phyloP scores from a whole-genome alignment of 1,139 yeast species.

The Zygotorulaspora mrakii region DNA sequence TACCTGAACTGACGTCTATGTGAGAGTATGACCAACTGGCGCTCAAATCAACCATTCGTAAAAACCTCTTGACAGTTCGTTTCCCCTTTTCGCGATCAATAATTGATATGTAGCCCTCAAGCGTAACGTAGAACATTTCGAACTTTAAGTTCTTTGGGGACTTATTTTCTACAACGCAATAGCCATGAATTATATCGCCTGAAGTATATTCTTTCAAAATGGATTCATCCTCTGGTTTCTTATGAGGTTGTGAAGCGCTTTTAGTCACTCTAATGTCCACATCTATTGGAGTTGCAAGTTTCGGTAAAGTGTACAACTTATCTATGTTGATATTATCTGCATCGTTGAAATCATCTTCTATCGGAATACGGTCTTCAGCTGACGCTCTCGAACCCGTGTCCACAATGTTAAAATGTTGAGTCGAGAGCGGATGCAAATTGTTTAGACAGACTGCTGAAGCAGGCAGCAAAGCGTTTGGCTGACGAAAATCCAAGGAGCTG shows the following conservation, averaged over 20 bases:
- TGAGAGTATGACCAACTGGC: slow-evolving; percentile 42
- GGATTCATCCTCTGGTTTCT: slow-evolving; percentile 36
- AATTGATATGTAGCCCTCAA: slow-evolving; percentile 47
- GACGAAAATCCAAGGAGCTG: slow-evolving; percentile 7
- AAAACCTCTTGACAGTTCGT: slow-evolving; percentile 37
- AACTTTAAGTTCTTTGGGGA: slow-evolving; percentile 44
- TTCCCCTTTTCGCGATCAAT: slow-evolving; percentile 31
- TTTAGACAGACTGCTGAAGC: slow-evolving; percentile 11
- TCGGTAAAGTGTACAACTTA: slow-evolving; percentile 36
- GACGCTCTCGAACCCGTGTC: slow-evolving; percentile 7
- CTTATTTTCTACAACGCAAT: slow-evolving; percentile 45
- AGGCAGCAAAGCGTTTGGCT: slow-evolving; percentile 5
- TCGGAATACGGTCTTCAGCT: slow-evolving; percentile 13
- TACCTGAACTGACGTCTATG: slow-evolving; percentile 43
- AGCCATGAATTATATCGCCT: slow-evolving; percentile 53
- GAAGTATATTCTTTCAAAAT: slow-evolving; percentile 48
- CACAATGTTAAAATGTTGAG: slow-evolving; percentile 23
- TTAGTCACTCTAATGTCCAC: slow-evolving; percentile 39
- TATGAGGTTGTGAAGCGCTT: slow-evolving; percentile 34
- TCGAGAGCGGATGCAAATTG: slow-evolving; percentile 22
- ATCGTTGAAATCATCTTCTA: slow-evolving; percentile 31
- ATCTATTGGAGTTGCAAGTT: slow-evolving; percentile 32
- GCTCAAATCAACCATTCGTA: slow-evolving; percentile 42
- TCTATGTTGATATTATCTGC: slow-evolving; percentile 36
- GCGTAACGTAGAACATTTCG: slow-evolving; percentile 53